A percentile compares a stretch with the other conserved stretches of the same genome.
These are phyloP conservation scores for Aspergillus aculeatus DNA, from an alignment of 2,329 filamentous ascomycete species.

Conservation along the genomic window DNA sequence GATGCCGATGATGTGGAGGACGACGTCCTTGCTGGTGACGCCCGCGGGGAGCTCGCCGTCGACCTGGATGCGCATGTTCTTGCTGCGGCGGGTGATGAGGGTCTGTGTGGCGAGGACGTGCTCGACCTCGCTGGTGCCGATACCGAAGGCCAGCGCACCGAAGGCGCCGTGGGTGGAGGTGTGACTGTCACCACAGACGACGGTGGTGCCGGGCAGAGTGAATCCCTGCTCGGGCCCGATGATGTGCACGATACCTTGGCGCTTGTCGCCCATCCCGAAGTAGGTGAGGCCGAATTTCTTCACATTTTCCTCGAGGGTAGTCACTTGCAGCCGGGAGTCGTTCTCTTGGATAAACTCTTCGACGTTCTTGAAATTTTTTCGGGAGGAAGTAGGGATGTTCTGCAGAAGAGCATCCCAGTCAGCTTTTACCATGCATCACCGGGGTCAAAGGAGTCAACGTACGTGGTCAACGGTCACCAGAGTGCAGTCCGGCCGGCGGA, in stretches of 20 bases:
- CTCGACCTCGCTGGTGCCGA: slow-evolving; percentile 97
- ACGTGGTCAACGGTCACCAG: slow-evolving; percentile 95
- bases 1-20: slow-evolving; percentile 86
- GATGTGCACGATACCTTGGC: slow-evolving; percentile 97
- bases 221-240: slow-evolving; percentile 99
- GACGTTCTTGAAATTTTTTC: slow-evolving; percentile 92
- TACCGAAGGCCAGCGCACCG: slow-evolving; percentile 90
- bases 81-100: slow-evolving; percentile 88
- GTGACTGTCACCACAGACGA: slow-evolving; percentile 97
- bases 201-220: slow-evolving; percentile 92
- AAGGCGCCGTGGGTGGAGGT: slow-evolving; percentile 98
- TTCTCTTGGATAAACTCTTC: slow-evolving; percentile 91
- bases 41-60: slow-evolving; percentile 86
- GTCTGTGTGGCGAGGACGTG: slow-evolving; percentile 97
- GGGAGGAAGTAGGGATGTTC: slow-evolving; percentile 90
- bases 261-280: slow-evolving; percentile 93
- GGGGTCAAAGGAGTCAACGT: slow-evolving; percentile 43
- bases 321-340: slow-evolving; percentile 89
- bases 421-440: neutral
- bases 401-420: slow-evolving; percentile 35
- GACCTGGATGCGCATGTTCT: slow-evolving; percentile 98
- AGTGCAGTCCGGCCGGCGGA: slow-evolving; percentile 93
- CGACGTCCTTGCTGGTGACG: slow-evolving; percentile 93
- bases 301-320: slow-evolving; percentile 95
- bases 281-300: slow-evolving; percentile 96